Evolutionary conservation across 169 alveolate species (phyloP).

Genomic region (Plasmodium falciparum): DNA sequence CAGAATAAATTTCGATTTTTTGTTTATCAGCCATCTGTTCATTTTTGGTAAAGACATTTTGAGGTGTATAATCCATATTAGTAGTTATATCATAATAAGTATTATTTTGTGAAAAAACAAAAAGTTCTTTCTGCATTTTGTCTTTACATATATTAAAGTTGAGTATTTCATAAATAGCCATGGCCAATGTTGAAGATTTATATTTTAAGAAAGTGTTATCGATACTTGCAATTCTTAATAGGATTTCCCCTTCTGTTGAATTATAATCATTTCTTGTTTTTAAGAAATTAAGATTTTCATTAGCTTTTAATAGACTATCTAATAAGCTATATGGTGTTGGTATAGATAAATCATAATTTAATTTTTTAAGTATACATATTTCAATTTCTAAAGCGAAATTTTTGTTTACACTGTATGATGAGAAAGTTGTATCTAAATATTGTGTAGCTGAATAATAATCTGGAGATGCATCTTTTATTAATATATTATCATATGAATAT

Average conservation of each 20-base stretch:
- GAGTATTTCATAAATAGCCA: slow-evolving; percentile 74
- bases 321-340: slow-evolving; percentile 71
- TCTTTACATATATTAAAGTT: slow-evolving; percentile 71
- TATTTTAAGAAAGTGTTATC: slow-evolving; percentile 65
- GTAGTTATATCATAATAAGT: neutral
- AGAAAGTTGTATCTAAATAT: slow-evolving; percentile 34
- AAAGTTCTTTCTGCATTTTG: slow-evolving; percentile 62
- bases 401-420: slow-evolving; percentile 53
- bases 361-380: slow-evolving; percentile 61
- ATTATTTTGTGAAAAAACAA: slow-evolving; percentile 2
- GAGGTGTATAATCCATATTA: neutral
- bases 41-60: neutral
- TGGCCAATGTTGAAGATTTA: slow-evolving; percentile 62
- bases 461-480: slow-evolving; percentile 67
- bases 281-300: slow-evolving; percentile 64
- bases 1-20: too few relatives aligned
- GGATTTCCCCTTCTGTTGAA: slow-evolving; percentile 64
- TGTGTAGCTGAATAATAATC: slow-evolving; percentile 71
- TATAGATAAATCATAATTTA: slow-evolving; percentile 62
- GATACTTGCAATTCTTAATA: slow-evolving; percentile 61
- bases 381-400: slow-evolving; percentile 65
- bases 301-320: slow-evolving; percentile 63
- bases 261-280: slow-evolving; percentile 49
- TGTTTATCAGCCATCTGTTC: too few relatives aligned
- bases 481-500: slow-evolving; percentile 37